Evolutionary conservation across 768 basidiomycete genomes (phyloP).

Genomic region (Agrocybe chaxingu): DNA sequence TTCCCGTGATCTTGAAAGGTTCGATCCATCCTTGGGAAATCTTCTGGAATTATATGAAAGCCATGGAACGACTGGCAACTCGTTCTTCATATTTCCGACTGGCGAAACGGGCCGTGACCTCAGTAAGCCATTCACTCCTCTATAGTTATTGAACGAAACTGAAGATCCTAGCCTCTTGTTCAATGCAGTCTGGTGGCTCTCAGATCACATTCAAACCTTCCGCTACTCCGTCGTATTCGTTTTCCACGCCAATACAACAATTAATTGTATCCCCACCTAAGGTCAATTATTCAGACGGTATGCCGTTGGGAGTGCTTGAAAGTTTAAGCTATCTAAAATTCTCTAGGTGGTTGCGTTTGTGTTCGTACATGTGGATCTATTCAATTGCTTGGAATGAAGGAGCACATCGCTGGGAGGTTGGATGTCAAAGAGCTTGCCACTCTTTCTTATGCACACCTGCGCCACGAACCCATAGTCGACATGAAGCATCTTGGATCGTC

Average conservation of each 20-base stretch:
- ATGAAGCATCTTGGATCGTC: slow-evolving; percentile 34
- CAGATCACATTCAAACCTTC: slow-evolving; percentile 35
- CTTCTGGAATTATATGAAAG: slow-evolving; percentile 39
- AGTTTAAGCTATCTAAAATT: neutral
- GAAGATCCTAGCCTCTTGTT: slow-evolving; percentile 42
- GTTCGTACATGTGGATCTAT: slow-evolving; percentile 23
- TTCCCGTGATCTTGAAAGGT: slow-evolving; percentile 31
- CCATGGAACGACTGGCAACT: slow-evolving; percentile 18
- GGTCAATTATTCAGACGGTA: slow-evolving; percentile 4
- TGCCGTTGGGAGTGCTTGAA: neutral
- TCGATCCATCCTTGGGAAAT: slow-evolving; percentile 60
- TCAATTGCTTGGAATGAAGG: slow-evolving; percentile 13
- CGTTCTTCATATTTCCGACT: slow-evolving; percentile 56
- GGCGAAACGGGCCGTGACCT: slow-evolving; percentile 57
- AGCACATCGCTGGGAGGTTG: slow-evolving; percentile 18
- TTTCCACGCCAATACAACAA: slow-evolving; percentile 70
- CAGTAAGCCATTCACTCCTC: slow-evolving; percentile 40
- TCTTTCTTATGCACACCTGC: slow-evolving; percentile 38
- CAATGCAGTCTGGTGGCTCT: slow-evolving; percentile 24
- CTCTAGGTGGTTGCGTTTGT: slow-evolving; percentile 19
- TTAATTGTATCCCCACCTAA: slow-evolving; percentile 33
- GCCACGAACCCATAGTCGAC: slow-evolving; percentile 43
- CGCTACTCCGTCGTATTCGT: slow-evolving; percentile 39
- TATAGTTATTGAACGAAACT: neutral
- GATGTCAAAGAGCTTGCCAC: slow-evolving; percentile 27